Conservation (phyloP, 768 basidiomycete genomes). For the Lactarius indigo region DNA sequence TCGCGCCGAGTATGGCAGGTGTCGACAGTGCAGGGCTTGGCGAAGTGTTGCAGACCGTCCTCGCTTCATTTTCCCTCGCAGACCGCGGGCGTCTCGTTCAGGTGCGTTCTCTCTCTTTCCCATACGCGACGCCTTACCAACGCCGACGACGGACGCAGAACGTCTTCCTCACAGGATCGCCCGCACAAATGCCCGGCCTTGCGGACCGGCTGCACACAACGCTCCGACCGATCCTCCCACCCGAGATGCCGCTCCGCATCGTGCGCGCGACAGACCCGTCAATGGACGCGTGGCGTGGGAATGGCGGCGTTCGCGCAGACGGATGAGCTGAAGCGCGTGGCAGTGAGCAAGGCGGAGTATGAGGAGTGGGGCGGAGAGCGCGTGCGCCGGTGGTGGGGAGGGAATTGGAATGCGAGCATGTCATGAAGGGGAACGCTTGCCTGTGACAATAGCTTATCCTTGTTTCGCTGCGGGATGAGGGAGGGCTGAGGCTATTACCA, state of each 20-base stretch:
- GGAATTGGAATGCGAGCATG: slow-evolving; percentile 68
- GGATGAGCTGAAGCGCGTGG: slow-evolving; percentile 49
- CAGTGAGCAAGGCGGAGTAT: slow-evolving; percentile 78
- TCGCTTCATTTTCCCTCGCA: slow-evolving; percentile 62
- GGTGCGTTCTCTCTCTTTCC: slow-evolving; percentile 38
- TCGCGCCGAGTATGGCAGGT: slow-evolving; percentile 59
- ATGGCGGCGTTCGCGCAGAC: slow-evolving; percentile 76
- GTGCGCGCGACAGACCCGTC: slow-evolving; percentile 59
- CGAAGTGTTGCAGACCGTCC: slow-evolving; percentile 85
- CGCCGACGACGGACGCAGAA: slow-evolving; percentile 48
- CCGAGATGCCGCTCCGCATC: slow-evolving; percentile 70
- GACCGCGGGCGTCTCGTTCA: slow-evolving; percentile 74
- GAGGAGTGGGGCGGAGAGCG: slow-evolving; percentile 88
- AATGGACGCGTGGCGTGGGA: slow-evolving; percentile 88
- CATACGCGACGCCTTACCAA: not conserved
- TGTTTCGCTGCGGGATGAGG: not conserved
- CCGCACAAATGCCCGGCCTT: slow-evolving; percentile 72
- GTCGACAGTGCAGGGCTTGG: slow-evolving; percentile 91
- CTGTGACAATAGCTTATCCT: not conserved
- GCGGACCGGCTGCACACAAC: slow-evolving; percentile 60
- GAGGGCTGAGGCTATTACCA: not conserved
- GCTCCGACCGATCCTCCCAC: slow-evolving; percentile 82
- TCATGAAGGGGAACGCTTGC: not conserved
- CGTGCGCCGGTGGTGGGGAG: slow-evolving; percentile 87
- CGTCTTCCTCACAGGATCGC: slow-evolving; percentile 84